Evolutionary conservation across 2,329 filamentous ascomycete species (phyloP), one percentile per base, ranked within the genome.

Genomic region (Ramularia endophylla): DNA sequence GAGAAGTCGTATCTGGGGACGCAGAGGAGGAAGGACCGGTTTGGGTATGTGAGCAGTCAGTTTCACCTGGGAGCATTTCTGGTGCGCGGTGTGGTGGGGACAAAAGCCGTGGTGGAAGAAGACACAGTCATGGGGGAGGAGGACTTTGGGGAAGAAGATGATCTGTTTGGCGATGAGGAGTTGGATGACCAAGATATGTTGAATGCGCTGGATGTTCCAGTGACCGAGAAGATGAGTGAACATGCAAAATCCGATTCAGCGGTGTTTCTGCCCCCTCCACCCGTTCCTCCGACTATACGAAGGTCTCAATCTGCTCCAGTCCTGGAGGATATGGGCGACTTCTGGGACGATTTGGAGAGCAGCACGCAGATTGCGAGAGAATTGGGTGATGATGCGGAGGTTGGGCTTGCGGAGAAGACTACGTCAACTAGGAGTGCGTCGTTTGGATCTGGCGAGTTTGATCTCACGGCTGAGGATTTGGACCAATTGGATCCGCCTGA

Each of bases 361-460:
- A 64, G 61, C 27, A 68, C 68, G 0, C 68, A 72, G 43, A 66
- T 71, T 27, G 66, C 66, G 5, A 61, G 67, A 7, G 68, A 71
- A 22, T 52, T 71, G 7, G 56, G 54, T 3, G 44, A 42, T 12
- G 59, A 59, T 11, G 12, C 15, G 12, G 32, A 33, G 6, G 20
- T 37, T 3, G 12, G 9, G n/a, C 31, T 29, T 8, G 28, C 35
- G 20, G 32, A 40, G 13, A 19, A 19, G 6, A 18, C 27, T 27
- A 18, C 32, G 12, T 22, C 35, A 17, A 36, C 37, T n/a, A 25
- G 38, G 17, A 36, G 57, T 12, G 57, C 53, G 4, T 61, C 67
- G 2, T 69, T 66, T 15, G 62, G 50, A 28, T 61, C 62, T 2
- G 58, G 61, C 41, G 62, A 67, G 35, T 57, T 69, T 15, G 62